Evolutionary conservation across 495 filamentous ascomycete genomes (phyloP).

Genomic region (Neurospora sp.): DNA sequence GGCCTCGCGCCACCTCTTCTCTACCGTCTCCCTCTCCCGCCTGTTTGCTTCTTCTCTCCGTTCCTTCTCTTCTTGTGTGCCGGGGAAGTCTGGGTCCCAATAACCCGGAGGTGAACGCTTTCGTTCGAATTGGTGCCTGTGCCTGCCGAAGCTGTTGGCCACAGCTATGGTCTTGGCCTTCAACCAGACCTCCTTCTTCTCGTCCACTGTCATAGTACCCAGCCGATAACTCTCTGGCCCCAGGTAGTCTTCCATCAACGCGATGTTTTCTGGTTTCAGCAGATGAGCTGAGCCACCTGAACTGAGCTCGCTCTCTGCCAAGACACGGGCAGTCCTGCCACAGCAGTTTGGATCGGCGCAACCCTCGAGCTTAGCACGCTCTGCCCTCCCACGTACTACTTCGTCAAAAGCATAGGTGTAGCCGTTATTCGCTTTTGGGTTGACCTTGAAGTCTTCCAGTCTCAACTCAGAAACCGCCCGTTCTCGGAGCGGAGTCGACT

Average conservation of each 20-base stretch:
- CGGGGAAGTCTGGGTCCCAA: slow-evolving; percentile 83
- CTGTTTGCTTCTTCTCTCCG: slow-evolving; percentile 52
- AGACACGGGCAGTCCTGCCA: slow-evolving; percentile 57
- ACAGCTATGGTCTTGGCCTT: slow-evolving; percentile 58
- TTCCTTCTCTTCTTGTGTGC: slow-evolving; percentile 62
- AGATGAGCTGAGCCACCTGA: slow-evolving; percentile 18
- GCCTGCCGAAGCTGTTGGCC: slow-evolving; percentile 63
- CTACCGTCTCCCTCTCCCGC: slow-evolving; percentile 51
- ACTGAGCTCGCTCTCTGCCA: slow-evolving; percentile 42
- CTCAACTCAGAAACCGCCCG: slow-evolving; percentile 42
- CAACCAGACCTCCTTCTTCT: slow-evolving; percentile 49
- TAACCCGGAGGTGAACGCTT: slow-evolving; percentile 69
- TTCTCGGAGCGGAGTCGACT: slow-evolving; percentile 37
- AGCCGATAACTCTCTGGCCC: slow-evolving; percentile 47
- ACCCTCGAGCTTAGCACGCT: slow-evolving; percentile 66
- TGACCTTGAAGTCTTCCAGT: slow-evolving; percentile 73
- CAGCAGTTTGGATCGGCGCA: slow-evolving; percentile 73
- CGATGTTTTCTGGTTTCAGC: slow-evolving; percentile 34
- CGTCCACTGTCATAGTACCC: slow-evolving; percentile 34
- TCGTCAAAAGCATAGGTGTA: slow-evolving; percentile 64
- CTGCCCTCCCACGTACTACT: slow-evolving; percentile 61
- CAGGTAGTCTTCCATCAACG: slow-evolving; percentile 55
- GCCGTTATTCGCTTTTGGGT: slow-evolving; percentile 63
- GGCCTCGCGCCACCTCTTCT: slow-evolving; percentile 71
- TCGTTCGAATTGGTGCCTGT: slow-evolving; percentile 64